phyloP scores from a whole-genome alignment of 345 rosid genomes.

The Heritiera littoralis region DNA sequence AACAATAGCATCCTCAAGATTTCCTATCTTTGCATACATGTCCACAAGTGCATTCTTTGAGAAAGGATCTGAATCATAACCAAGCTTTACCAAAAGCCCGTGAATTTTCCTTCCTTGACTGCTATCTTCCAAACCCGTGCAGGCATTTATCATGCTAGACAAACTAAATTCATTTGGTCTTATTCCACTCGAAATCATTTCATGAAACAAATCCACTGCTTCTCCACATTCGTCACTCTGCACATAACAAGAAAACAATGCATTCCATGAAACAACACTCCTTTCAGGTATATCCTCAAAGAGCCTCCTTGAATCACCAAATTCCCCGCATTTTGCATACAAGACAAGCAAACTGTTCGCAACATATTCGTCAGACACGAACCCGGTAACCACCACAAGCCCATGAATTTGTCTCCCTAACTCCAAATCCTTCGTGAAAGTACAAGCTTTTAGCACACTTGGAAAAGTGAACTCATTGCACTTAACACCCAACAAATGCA shows the following conservation, averaged over 20 bases:
- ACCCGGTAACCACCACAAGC: slow-evolving; percentile 49
- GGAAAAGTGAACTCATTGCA: slow-evolving; percentile 26
- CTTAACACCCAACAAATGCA: slow-evolving; percentile 50
- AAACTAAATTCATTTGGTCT: slow-evolving; percentile 64
- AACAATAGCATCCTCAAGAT: slow-evolving; percentile 41
- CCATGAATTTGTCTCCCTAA: slow-evolving; percentile 40
- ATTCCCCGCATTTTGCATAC: slow-evolving; percentile 58
- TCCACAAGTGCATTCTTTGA: slow-evolving; percentile 65
- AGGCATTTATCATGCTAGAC: slow-evolving; percentile 56
- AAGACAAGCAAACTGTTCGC: slow-evolving; percentile 57
- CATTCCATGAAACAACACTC: slow-evolving; percentile 65
- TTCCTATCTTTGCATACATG: slow-evolving; percentile 63
- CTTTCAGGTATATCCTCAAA: slow-evolving; percentile 46
- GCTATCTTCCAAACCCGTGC: slow-evolving; percentile 49
- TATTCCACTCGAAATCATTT: slow-evolving; percentile 50
- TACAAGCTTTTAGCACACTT: too few relatives aligned
- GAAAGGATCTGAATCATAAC: slow-evolving; percentile 48
- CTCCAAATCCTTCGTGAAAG: slow-evolving; percentile 14
- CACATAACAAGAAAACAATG: slow-evolving; percentile 56
- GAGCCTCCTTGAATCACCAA: slow-evolving; percentile 48
- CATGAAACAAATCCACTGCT: slow-evolving; percentile 47
- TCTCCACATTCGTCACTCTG: slow-evolving; percentile 41
- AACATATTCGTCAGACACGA: slow-evolving; percentile 56
- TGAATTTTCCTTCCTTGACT: slow-evolving; percentile 49
- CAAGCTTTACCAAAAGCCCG: slow-evolving; percentile 53